Conservation (phyloP, 129 eudicot species). For the Lactuca saligna region DNA sequence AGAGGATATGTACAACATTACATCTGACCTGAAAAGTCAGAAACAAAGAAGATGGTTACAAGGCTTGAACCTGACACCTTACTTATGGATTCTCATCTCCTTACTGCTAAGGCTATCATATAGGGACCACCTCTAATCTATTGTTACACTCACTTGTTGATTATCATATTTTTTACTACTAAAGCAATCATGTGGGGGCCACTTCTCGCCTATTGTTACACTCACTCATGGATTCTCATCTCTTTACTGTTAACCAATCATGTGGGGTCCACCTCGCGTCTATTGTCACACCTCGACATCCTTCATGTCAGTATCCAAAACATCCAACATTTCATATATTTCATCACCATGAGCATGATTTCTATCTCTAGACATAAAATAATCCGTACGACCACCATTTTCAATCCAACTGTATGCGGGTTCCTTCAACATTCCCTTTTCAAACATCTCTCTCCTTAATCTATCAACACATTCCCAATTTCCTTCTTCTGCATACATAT, state of each 20-base stretch:
- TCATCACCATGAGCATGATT: conserved; percentile 43
- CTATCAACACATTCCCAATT: conserved; percentile 68
- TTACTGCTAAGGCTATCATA: background rate
- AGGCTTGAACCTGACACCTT: no score
- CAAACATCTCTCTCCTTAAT: conserved; percentile 67
- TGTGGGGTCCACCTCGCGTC: background rate
- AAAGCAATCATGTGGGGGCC: background rate
- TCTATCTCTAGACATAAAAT: conserved; percentile 52
- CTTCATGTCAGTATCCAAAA: conserved; percentile 47
- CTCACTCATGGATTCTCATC: background rate
- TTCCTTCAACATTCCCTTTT: conserved; percentile 65
- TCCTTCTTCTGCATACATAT: conserved; percentile 79
- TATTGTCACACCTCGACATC: conserved; percentile 32
- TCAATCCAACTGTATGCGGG: conserved; percentile 81
- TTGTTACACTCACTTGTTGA: conserved; percentile 13
- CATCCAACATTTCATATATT: conserved; percentile 50
- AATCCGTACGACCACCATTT: conserved; percentile 44
- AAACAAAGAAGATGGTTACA: background rate
- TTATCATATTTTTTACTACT: background rate
- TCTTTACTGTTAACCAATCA: background rate
- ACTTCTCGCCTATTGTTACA: background rate
- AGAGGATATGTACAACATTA: conserved; percentile 11
- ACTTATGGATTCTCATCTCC: no score
- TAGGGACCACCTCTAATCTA: background rate
- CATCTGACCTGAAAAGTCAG: conserved; percentile 9